A percentile compares a stretch with the other conserved stretches of the same genome.
phyloP scores from a whole-genome alignment of 169 alveolate genomes.

The Plasmodium gonderi region DNA sequence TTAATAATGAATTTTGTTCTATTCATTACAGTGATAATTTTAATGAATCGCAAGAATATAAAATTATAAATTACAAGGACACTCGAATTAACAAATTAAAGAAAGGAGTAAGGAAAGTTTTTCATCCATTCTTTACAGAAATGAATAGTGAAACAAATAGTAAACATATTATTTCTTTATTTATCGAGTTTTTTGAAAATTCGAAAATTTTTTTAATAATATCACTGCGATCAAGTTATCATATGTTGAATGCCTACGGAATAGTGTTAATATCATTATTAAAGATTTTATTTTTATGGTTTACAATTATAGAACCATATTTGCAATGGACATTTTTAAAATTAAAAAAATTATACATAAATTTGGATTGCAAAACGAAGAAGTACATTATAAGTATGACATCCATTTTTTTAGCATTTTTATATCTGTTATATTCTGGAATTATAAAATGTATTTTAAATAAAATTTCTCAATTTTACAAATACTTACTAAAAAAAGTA shows the following conservation, averaged over 20 bases:
- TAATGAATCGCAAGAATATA: background rate
- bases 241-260: slow-evolving; percentile 52
- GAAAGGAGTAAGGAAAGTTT: slow-evolving; percentile 4
- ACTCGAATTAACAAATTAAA: slow-evolving; percentile 4
- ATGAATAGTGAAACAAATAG: background rate
- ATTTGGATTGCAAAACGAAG: slow-evolving; percentile 24
- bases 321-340: slow-evolving; percentile 25
- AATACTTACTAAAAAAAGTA: slow-evolving; percentile 24
- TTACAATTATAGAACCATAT: slow-evolving; percentile 51
- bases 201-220: slow-evolving; percentile 19
- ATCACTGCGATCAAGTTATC: slow-evolving; percentile 5
- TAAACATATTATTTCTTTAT: slow-evolving; percentile 25
- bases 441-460: slow-evolving; percentile 33
- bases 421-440: slow-evolving; percentile 9
- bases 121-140: slow-evolving; percentile 20
- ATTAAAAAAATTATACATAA: slow-evolving; percentile 17
- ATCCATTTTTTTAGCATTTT: background rate
- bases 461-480: slow-evolving; percentile 31
- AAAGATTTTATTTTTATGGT: slow-evolving; percentile 50
- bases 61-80: background rate
- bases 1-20: background rate
- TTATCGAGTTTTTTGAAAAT: slow-evolving; percentile 49
- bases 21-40: background rate
- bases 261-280: slow-evolving; percentile 46
- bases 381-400: slow-evolving; percentile 17